These are phyloP conservation scores for Aspergillus cavernicola DNA, from an alignment of 495 filamentous ascomycete species.

Conservation along the genomic window DNA sequence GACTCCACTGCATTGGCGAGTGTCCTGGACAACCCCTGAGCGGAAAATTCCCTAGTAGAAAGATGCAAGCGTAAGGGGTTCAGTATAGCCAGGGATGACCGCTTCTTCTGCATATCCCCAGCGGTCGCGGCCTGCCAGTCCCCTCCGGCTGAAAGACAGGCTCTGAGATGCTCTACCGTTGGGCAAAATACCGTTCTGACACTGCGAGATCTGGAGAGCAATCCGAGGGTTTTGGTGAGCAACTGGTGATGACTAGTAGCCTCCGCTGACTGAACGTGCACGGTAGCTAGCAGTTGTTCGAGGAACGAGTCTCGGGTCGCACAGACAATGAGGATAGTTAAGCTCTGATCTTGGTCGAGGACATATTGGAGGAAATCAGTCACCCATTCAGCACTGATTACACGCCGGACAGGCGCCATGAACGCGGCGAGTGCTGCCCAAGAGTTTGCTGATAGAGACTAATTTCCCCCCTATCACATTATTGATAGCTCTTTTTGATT, in stretches of 20 bases:
- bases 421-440: not conserved
- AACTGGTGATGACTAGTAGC: constrained; percentile 35
- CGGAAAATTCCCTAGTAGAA: constrained; percentile 76
- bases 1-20: constrained; percentile 65
- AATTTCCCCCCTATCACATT: not conserved
- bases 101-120: constrained; percentile 1
- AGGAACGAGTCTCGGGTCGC: constrained; percentile 62
- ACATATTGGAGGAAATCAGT: constrained; percentile 62
- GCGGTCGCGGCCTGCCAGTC: not conserved
- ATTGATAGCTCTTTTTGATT: not conserved
- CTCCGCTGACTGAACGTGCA: constrained; percentile 19
- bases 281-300: constrained; percentile 34
- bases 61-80: constrained; percentile 65
- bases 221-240: constrained; percentile 61
- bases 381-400: constrained; percentile 26
- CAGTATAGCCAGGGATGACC: constrained; percentile 56
- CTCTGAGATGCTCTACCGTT: constrained; percentile 71
- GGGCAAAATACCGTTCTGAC: constrained; percentile 68
- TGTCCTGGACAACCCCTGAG: constrained; percentile 72
- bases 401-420: constrained; percentile 23
- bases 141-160: constrained; percentile 55
- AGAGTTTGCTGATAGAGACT: no score
- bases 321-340: constrained; percentile 68
- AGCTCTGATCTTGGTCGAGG: constrained; percentile 48
- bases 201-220: constrained; percentile 62